phyloP scores from a whole-genome alignment of 1,284 basidiomycete species.

The Nidula niveotomentosa region DNA sequence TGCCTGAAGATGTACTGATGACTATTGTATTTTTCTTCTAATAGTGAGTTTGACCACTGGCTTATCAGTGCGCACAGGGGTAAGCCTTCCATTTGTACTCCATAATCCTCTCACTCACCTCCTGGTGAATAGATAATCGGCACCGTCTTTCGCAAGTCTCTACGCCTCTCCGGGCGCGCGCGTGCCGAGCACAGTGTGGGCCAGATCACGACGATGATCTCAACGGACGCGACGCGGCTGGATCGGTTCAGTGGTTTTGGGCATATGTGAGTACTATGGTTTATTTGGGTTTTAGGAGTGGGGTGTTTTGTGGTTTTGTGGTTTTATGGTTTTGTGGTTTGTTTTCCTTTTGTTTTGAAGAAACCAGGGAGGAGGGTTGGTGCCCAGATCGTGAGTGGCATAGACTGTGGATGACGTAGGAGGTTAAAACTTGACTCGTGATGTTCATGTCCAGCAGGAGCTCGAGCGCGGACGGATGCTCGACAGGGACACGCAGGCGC shows the following conservation, averaged over 20 bases:
- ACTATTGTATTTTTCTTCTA: neutral
- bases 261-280: conserved; percentile 43
- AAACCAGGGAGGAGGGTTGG: too few species aligned
- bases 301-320: too few species aligned
- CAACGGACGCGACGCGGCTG: conserved; percentile 55
- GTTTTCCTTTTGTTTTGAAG: too few species aligned
- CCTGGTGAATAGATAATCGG: conserved; percentile 50
- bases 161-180: conserved; percentile 66
- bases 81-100: conserved; percentile 20
- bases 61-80: conserved; percentile 48
- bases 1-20: neutral
- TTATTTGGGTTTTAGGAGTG: too few species aligned
- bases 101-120: neutral
- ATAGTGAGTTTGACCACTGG: conserved; percentile 53
- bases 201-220: conserved; percentile 73
- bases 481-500: too few species aligned
- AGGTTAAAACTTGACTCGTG: too few species aligned
- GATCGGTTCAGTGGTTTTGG: conserved; percentile 45
- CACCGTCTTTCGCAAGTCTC: conserved; percentile 68
- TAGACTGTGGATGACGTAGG: too few species aligned
- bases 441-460: too few species aligned
- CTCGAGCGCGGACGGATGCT: too few species aligned
- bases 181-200: conserved; percentile 60
- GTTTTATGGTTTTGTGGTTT: too few species aligned
- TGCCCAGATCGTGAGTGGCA: too few species aligned